phyloP scores from a whole-genome alignment of 352 stramenopile species.

The Discostella stelligera region DNA sequence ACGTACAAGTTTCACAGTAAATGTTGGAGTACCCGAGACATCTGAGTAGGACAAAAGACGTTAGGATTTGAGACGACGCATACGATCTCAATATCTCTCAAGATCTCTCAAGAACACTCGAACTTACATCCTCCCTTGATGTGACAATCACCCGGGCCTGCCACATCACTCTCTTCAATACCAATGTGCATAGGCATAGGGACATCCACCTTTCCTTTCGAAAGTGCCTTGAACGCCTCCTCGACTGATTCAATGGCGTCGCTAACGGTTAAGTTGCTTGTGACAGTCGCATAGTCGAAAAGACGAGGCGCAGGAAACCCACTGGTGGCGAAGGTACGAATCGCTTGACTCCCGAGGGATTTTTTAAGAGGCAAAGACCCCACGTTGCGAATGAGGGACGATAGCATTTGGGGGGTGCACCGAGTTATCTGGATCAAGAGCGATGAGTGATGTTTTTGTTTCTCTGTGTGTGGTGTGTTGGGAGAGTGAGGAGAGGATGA shows the following conservation, averaged over 20 bases:
- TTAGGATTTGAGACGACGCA: no score
- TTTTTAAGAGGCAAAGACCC: neutral
- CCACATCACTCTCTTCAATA: constrained; percentile 77
- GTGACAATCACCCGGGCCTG: constrained; percentile 86
- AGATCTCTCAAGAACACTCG: neutral
- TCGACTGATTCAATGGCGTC: constrained; percentile 83
- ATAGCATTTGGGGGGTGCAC: constrained; percentile 40
- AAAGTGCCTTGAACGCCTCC: constrained; percentile 79
- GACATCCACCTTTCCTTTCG: constrained; percentile 84
- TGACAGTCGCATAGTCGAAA: constrained; percentile 85
- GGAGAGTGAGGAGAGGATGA: no score
- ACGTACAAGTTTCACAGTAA: constrained; percentile 81
- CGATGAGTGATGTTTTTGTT: no score
- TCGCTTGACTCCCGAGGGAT: neutral
- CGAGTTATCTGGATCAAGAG: no score
- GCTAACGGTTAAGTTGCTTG: constrained; percentile 70
- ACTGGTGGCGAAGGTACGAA: constrained; percentile 41
- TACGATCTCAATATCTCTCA: neutral
- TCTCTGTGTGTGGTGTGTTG: no score
- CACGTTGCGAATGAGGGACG: constrained; percentile 39
- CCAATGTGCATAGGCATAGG: constrained; percentile 87
- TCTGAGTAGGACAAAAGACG: constrained; percentile 23
- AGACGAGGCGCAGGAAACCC: constrained; percentile 75
- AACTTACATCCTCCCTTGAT: constrained; percentile 84
- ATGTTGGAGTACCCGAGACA: constrained; percentile 76